Evolutionary conservation across 495 filamentous ascomycete genomes (phyloP).

Genomic region (Talaromyces liani): DNA sequence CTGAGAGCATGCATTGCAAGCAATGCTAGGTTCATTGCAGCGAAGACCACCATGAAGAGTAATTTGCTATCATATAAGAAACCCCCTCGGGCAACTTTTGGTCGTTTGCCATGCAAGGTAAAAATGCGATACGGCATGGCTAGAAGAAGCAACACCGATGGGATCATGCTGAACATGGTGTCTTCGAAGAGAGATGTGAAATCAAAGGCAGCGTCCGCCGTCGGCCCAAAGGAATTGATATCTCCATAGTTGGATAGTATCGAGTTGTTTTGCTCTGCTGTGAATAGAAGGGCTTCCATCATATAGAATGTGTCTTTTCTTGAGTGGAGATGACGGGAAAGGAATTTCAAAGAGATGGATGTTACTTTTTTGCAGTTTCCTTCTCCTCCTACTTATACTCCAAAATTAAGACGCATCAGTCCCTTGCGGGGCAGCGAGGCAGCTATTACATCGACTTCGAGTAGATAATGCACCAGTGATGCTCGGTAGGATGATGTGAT

Average conservation of each 20-base stretch:
- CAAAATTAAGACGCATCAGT: not conserved
- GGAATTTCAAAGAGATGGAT: not conserved
- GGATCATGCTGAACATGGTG: not conserved
- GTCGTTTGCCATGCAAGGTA: not conserved
- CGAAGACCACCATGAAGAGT: conserved; percentile 1
- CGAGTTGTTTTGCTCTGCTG: not conserved
- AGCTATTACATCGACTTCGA: not conserved
- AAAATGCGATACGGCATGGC: not conserved
- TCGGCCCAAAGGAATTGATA: not conserved
- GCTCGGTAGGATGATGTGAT: not conserved
- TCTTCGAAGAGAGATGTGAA: conserved; percentile 6
- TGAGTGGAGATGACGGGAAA: not conserved
- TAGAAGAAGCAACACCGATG: conserved; percentile 1
- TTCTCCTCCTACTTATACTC: not conserved
- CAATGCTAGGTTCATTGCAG: conserved; percentile 3
- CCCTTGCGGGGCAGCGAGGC: not conserved
- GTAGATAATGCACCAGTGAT: not conserved
- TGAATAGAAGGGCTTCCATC: not conserved
- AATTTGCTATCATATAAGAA: conserved; percentile 1
- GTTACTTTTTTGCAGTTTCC: not conserved
- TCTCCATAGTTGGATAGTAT: not conserved
- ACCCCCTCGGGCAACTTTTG: not conserved
- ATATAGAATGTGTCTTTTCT: not conserved
- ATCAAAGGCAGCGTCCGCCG: not conserved
- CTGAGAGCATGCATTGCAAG: not conserved